Base-by-base conservation (phyloP, 1,284 basidiomycete genomes). In the Neotropicomus parvogracilis region DNA sequence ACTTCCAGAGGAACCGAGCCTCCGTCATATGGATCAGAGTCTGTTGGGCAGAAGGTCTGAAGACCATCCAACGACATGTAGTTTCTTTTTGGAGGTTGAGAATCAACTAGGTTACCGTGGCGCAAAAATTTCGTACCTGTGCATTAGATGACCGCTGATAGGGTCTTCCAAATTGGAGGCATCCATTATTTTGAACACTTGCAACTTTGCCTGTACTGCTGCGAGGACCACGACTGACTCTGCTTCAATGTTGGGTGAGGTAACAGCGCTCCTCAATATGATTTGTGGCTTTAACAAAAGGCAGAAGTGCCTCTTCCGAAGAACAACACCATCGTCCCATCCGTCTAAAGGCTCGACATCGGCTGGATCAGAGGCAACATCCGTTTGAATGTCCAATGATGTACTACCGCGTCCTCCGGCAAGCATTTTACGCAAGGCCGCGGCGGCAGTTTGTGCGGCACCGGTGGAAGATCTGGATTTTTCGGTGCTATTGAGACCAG, bases 221-320 rank as follows among this genome's bases (percentile, higher is more conserved):
- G 91, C 85, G 8, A 97, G 73, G 27, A 97, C 77, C 48, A 91
- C 78, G 14, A 87, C 80, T 2, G 84, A 78, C 44, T 85, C 79
- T 19, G 75, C 67, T 36, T 79, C 75, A 0, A 74, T 70, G 35
- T 87, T 80, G 8, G 39, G 13, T 6, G 52, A 54, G 16, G 50
- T 36, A 27, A 64, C 64, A 11, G 41, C 44, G 56, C 84, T 88
- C 31, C 81, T 76, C 24, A 98, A 71, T 3, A 95, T 83, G 40
- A 98, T 79, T 67, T 98, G 95, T 14, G 95, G 95, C 62, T 95
- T 95, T 50, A 97, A 72, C 14, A 98, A 76, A 20, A 95, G 74
- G 58, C 90, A 87, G 58, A 90, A 87, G 62, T 91, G 83, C 49
- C 84, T 84, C 54, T 88, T 85, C 46, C 67, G 70, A 34, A 83